Percentiles rank a stretch among this genome's conserved stretches.
Evolutionary conservation across 2,329 filamentous ascomycete genomes (phyloP).

Genomic region (Basipetospora chlamydospora): DNA sequence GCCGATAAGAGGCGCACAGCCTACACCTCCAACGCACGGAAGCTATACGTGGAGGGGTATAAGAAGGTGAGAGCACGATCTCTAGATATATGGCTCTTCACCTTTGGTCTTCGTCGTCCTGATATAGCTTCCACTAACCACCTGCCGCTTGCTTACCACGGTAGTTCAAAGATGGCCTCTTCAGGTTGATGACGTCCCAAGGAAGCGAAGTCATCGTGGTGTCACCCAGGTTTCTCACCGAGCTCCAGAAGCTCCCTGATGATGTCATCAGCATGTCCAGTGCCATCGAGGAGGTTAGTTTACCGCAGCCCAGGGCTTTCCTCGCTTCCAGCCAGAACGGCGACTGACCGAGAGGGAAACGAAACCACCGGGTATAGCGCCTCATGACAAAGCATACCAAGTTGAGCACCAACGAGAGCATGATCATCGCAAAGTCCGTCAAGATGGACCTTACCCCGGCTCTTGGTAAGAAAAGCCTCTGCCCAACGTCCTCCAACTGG

Average conservation of each 20-base stretch:
- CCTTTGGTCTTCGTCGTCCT: too few species aligned
- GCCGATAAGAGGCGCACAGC: conserved; percentile 13
- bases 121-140: too few species aligned
- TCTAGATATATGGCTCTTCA: background rate
- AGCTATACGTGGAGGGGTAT: conserved; percentile 16
- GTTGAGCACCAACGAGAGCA: conserved; percentile 11
- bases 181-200: conserved; percentile 13
- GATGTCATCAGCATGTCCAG: conserved; percentile 15
- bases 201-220: conserved; percentile 15
- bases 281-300: conserved; percentile 13
- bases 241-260: conserved; percentile 18
- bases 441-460: conserved; percentile 19
- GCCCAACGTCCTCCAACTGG: too few species aligned
- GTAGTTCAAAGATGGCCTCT: conserved; percentile 18
- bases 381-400: conserved; percentile 21
- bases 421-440: conserved; percentile 15
- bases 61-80: conserved; percentile 11
- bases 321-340: background rate
- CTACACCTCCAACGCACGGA: conserved; percentile 11
- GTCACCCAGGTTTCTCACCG: conserved; percentile 15
- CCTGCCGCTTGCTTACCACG: background rate
- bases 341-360: background rate
- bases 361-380: conserved; percentile 7
- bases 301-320: background rate
- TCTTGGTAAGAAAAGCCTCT: conserved; percentile 13